Percentiles rank a stretch among this genome's conserved stretches.
These are phyloP conservation scores for Chaetoceros tenuissimus DNA, from an alignment of 108 stramenopile genomes.

Conservation along the genomic window DNA sequence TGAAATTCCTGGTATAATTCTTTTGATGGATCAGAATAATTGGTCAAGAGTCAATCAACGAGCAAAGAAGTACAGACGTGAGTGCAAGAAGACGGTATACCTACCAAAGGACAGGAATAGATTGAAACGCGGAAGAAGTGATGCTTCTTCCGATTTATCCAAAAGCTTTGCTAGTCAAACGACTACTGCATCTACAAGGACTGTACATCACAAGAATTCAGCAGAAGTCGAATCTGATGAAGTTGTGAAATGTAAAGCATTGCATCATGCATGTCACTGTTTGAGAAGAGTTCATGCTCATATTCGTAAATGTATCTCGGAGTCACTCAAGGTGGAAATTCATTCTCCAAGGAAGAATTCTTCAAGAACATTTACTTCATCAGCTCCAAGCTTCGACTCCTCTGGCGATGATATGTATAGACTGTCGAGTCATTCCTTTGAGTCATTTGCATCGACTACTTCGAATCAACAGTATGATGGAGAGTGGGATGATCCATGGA, in stretches of 20 bases:
- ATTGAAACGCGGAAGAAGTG: too few species aligned
- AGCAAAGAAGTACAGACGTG: slow-evolving; percentile 20
- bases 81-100: slow-evolving; percentile 32
- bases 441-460: not conserved
- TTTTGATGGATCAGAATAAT: slow-evolving; percentile 23
- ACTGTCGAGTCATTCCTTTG: slow-evolving; percentile 15
- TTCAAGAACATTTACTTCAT: slow-evolving; percentile 1
- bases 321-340: not conserved
- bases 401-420: not conserved
- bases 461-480: not conserved
- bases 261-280: slow-evolving; percentile 42
- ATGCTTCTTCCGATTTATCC: too few species aligned
- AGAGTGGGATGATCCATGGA: slow-evolving; percentile 49
- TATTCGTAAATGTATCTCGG: slow-evolving; percentile 7
- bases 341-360: too few species aligned
- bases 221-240: slow-evolving; percentile 32
- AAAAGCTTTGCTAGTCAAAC: too few species aligned
- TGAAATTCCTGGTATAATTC: slow-evolving; percentile 13
- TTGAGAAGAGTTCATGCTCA: slow-evolving; percentile 36
- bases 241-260: slow-evolving; percentile 45
- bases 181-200: too few species aligned
- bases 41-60: slow-evolving; percentile 23
- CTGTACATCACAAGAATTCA: slow-evolving; percentile 8
- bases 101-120: slow-evolving; percentile 32
- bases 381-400: not conserved